Base-by-base conservation (phyloP, 2,329 filamentous ascomycete species). In the Xylariales sp. region DNA sequence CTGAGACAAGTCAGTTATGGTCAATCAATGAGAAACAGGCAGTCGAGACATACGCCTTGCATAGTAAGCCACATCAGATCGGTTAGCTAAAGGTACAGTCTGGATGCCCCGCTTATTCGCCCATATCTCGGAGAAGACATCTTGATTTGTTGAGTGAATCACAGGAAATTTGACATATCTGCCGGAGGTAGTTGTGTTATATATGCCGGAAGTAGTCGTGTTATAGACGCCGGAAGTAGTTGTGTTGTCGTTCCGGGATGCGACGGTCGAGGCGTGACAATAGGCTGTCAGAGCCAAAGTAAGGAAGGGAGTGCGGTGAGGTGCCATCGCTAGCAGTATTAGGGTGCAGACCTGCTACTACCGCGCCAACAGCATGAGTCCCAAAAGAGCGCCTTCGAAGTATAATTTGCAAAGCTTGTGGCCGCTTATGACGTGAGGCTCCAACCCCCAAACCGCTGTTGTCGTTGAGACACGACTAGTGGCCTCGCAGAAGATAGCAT, bases 41-140 rank as follows among this genome's bases (percentile, higher is more conserved):
- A 29, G 35, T n/a, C 29, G 42, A 33, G 22, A 55, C 57, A 46
- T 57, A 74, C 71, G 58, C 48, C 68, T 60, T 4, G 69, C 70
- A 49, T 76, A 76, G 54, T 77, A 77, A 32, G 73, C 72, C 19
- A 77, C 65, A 50, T 77, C 73, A 4, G 70, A 69, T 14, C 72
- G 64, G 56, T 74, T 75, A 22, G 69, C 67, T 20, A 76, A 57
- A 36, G 64, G 55, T 3, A 73, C 55, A 35, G 71, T 65, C 29
- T 71, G 58, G 14, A 58, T 51, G 19, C 47, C 53, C 14, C 56
- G 52, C 42, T 53, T 58, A 42, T 54, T 56, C 35, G 64, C 65
- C 22, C 71, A 63, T 31, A 66, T 65, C 12, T 56, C 54, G 32
- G 59, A 54, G 40, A 74, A 68, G 36, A 62, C 52, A 16, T 61